Conservation (phyloP, 2,329 filamentous ascomycete genomes). For the Chrysosporium keratinophilum region DNA sequence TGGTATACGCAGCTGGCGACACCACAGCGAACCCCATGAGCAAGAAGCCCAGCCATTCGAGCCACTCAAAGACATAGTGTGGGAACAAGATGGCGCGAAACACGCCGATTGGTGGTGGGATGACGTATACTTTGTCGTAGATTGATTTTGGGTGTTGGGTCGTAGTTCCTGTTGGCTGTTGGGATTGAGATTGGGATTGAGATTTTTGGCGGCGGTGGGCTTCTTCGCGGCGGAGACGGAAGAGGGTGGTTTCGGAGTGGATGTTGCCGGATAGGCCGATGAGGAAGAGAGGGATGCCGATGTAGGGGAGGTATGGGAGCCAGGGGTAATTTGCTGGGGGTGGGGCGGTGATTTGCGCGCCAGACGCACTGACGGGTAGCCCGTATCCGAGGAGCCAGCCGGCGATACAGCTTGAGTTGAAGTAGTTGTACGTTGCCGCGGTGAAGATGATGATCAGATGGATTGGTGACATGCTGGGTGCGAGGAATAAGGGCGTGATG, state of each 20-base stretch:
- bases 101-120: conserved; percentile 68
- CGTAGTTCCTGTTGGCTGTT: conserved; percentile 30
- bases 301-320: conserved; percentile 34
- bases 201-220: conserved; percentile 43
- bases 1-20: background rate
- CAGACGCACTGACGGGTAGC: conserved; percentile 26
- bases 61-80: conserved; percentile 93
- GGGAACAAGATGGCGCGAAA: conserved; percentile 79
- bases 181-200: conserved; percentile 33
- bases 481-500: conserved; percentile 63
- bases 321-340: conserved; percentile 38
- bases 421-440: conserved; percentile 64
- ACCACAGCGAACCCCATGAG: conserved; percentile 40
- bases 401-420: conserved; percentile 68
- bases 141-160: conserved; percentile 22
- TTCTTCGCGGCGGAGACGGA: conserved; percentile 69
- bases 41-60: conserved; percentile 89
- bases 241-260: conserved; percentile 79
- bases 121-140: conserved; percentile 73
- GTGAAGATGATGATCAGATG: conserved; percentile 56
- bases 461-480: conserved; percentile 88
- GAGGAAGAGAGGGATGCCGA: conserved; percentile 66
- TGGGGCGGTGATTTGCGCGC: conserved; percentile 35
- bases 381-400: conserved; percentile 77
- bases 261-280: conserved; percentile 70